Evolutionary conservation across 2,329 filamentous ascomycete species (phyloP).

Genomic region (Aureobasidium sp.): DNA sequence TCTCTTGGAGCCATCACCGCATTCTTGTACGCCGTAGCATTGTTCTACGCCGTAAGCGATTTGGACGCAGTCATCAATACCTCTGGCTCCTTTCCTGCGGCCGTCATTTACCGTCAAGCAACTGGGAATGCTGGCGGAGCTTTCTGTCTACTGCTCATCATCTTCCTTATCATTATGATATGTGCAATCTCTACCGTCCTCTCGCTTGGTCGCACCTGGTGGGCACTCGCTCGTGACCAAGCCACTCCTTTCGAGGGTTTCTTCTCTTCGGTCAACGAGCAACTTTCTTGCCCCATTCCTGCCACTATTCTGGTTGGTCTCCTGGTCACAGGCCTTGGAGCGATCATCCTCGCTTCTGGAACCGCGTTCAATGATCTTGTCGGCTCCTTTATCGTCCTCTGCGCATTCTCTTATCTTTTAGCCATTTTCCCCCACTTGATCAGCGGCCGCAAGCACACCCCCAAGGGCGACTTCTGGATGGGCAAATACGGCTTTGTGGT

Average conservation of each 20-base stretch:
- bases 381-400: constrained; percentile 32
- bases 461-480: constrained; percentile 31
- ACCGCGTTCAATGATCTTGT: constrained; percentile 32
- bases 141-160: constrained; percentile 52
- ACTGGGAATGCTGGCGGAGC: constrained; percentile 45
- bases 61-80: constrained; percentile 35
- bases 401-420: constrained; percentile 29
- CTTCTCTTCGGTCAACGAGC: constrained; percentile 48
- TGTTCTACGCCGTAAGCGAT: constrained; percentile 47
- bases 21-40: constrained; percentile 43
- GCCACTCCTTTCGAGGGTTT: constrained; percentile 51
- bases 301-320: constrained; percentile 50
- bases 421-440: constrained; percentile 32
- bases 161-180: constrained; percentile 46
- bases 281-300: constrained; percentile 52
- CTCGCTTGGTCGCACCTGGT: constrained; percentile 42
- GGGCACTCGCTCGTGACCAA: constrained; percentile 53
- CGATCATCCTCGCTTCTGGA: constrained; percentile 28
- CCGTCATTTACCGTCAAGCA: constrained; percentile 43
- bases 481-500: constrained; percentile 26
- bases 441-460: constrained; percentile 26
- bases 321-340: constrained; percentile 40
- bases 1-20: constrained; percentile 40
- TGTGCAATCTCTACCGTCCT: constrained; percentile 47
- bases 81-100: constrained; percentile 39